Conservation (phyloP, 177 flowering plant species). For the Vitis hybrid region DNA sequence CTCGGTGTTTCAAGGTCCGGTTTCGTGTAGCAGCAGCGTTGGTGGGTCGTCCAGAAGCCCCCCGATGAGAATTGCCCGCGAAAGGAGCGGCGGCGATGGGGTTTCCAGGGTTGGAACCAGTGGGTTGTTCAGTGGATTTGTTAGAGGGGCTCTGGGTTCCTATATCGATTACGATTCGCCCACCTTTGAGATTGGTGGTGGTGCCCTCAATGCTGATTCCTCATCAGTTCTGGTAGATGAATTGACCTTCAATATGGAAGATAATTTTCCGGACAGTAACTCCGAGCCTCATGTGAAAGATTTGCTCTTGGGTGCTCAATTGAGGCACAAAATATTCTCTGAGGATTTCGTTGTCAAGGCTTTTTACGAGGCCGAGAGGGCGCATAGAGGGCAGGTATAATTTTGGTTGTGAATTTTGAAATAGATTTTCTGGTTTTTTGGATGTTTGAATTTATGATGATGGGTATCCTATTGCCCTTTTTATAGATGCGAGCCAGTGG, state of each 20-base stretch:
- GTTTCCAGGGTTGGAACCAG: constrained; percentile 22
- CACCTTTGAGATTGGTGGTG: constrained; percentile 26
- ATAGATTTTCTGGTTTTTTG: constrained; percentile 7
- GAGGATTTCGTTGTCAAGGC: constrained; percentile 76
- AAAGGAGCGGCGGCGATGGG: constrained; percentile 27
- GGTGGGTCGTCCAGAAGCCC: constrained; percentile 46
- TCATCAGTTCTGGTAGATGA: constrained; percentile 50
- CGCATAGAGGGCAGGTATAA: constrained; percentile 83
- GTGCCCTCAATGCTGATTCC: constrained; percentile 19
- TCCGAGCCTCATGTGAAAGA: constrained; percentile 52
- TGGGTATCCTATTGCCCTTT: constrained; percentile 1
- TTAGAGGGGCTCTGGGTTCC: constrained; percentile 55
- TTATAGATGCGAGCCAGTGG: constrained; percentile 91
- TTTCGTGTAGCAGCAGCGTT: constrained; percentile 46
- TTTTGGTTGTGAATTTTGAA: background rate
- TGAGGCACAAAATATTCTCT: constrained; percentile 60
- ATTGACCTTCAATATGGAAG: constrained; percentile 81
- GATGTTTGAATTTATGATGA: no score
- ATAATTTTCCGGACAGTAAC: constrained; percentile 29
- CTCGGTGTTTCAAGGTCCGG: constrained; percentile 84
- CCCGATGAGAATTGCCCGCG: constrained; percentile 36
- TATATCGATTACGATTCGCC: constrained; percentile 72
- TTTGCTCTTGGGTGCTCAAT: constrained; percentile 63
- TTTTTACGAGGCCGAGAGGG: constrained; percentile 79
- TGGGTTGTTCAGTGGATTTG: constrained; percentile 66